Conservation (phyloP, 768 basidiomycete species). For the Xerocomus potaroensis region DNA sequence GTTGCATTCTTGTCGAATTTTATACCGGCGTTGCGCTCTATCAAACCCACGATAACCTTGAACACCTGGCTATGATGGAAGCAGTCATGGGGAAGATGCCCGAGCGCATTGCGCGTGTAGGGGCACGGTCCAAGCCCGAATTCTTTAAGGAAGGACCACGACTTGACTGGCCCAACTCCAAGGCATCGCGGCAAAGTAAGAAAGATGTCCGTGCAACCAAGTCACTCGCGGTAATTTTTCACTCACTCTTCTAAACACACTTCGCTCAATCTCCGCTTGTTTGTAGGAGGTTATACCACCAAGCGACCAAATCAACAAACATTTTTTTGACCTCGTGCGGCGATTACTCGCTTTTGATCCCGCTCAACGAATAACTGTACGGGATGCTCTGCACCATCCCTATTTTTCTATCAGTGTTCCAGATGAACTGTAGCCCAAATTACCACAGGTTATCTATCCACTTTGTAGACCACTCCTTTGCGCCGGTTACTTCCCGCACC, state of each 20-base stretch:
- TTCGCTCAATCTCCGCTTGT: constrained; percentile 5
- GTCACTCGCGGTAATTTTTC: constrained; percentile 59
- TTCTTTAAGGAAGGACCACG: constrained; percentile 86
- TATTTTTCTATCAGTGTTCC: constrained; percentile 74
- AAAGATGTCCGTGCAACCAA: constrained; percentile 90
- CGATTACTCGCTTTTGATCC: constrained; percentile 90
- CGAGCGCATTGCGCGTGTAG: constrained; percentile 71
- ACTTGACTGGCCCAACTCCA: constrained; percentile 90
- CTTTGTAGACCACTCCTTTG: constrained; percentile 31
- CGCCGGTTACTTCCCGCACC: constrained; percentile 17
- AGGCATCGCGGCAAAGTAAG: constrained; percentile 83
- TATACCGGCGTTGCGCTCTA: constrained; percentile 97
- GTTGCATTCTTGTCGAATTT: constrained; percentile 98
- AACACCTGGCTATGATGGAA: constrained; percentile 99
- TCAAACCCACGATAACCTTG: constrained; percentile 98
- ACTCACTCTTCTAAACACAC: background rate
- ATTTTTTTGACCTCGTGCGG: constrained; percentile 85
- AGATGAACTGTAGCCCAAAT: constrained; percentile 54
- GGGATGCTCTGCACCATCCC: constrained; percentile 82
- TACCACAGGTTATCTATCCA: constrained; percentile 33
- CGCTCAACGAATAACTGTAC: constrained; percentile 79
- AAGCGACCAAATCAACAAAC: constrained; percentile 64
- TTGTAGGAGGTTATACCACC: constrained; percentile 80
- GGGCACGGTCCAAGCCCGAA: constrained; percentile 80
- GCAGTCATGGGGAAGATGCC: constrained; percentile 99